These are phyloP conservation scores for Suhomyces sp. DNA, from an alignment of 805 yeast genomes.

Conservation along the genomic window DNA sequence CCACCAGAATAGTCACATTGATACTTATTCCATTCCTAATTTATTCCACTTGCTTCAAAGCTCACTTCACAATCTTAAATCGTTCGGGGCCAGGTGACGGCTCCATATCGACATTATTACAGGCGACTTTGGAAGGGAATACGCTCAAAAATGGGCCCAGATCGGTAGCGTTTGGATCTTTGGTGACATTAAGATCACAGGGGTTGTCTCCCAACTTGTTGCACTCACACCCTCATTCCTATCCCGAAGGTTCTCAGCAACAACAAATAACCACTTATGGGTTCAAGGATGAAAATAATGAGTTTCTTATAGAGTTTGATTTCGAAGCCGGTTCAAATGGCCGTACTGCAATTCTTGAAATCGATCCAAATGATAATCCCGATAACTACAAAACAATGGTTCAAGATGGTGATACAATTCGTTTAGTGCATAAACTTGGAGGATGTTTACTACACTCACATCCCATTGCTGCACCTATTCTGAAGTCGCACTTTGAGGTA, in stretches of 20 bases:
- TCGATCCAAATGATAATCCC: constrained; percentile 15
- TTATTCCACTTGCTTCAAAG: constrained; percentile 69
- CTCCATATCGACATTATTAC: constrained; percentile 84
- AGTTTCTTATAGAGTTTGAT: constrained; percentile 80
- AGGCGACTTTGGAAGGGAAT: constrained; percentile 74
- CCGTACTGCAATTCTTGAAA: constrained; percentile 30
- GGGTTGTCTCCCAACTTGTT: constrained; percentile 71
- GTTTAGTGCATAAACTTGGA: constrained; percentile 69
- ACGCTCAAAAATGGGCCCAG: constrained; percentile 66
- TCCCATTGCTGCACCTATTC: constrained; percentile 68
- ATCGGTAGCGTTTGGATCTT: constrained; percentile 60
- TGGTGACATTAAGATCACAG: constrained; percentile 63
- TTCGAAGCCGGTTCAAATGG: constrained; percentile 39
- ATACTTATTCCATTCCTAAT: constrained; percentile 70
- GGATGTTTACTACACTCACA: constrained; percentile 84
- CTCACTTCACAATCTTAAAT: constrained; percentile 73
- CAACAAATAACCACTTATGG: constrained; percentile 94
- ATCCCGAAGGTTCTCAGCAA: constrained; percentile 90
- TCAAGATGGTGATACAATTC: constrained; percentile 61
- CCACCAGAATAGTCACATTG: constrained; percentile 58
- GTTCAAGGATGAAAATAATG: constrained; percentile 94
- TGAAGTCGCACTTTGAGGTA: constrained; percentile 71
- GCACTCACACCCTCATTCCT: constrained; percentile 83
- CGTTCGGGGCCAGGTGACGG: constrained; percentile 93
- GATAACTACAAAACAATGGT: constrained; percentile 26